Percentiles rank a stretch among this genome's conserved stretches.
phyloP scores from a whole-genome alignment of 805 yeast genomes.

The Starmerella roubikii region DNA sequence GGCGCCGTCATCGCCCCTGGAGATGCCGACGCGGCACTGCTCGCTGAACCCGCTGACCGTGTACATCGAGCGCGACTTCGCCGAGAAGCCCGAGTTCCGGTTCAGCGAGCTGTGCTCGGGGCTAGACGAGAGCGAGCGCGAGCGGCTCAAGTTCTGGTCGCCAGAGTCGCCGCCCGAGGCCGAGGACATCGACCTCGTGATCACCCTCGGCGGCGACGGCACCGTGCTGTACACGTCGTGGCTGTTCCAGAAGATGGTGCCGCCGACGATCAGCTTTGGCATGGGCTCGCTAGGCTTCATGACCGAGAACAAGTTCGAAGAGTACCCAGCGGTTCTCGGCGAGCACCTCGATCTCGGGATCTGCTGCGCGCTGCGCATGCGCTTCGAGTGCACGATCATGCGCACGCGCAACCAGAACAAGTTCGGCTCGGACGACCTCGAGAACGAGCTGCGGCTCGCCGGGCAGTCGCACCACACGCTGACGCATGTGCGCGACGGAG shows the following conservation, averaged over 20 bases:
- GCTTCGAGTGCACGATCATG: slow-evolving; percentile 66
- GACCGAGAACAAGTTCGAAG: slow-evolving; percentile 71
- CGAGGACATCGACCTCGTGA: slow-evolving; percentile 53
- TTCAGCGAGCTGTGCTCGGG: slow-evolving; percentile 38
- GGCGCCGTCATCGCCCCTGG: too few species aligned
- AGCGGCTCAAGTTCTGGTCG: slow-evolving; percentile 55
- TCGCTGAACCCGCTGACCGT: slow-evolving; percentile 31
- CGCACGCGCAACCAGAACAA: slow-evolving; percentile 21
- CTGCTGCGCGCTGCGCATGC: slow-evolving; percentile 66
- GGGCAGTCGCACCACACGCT: slow-evolving; percentile 16
- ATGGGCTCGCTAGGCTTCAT: slow-evolving; percentile 87
- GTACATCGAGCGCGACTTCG: slow-evolving; percentile 61
- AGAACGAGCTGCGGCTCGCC: slow-evolving; percentile 35
- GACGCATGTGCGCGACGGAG: slow-evolving; percentile 25
- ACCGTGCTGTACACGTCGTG: slow-evolving; percentile 84
- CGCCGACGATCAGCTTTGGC: slow-evolving; percentile 81
- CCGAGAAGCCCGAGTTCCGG: slow-evolving; percentile 49
- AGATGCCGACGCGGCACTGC: slow-evolving; percentile 1
- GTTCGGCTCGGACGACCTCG: slow-evolving; percentile 22
- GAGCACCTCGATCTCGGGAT: slow-evolving; percentile 58
- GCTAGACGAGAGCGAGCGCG: slow-evolving; percentile 31
- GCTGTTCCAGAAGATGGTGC: slow-evolving; percentile 70
- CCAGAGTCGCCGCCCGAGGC: slow-evolving; percentile 33
- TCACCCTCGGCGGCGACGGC: slow-evolving; percentile 95
- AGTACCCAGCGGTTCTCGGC: slow-evolving; percentile 46